Conservation (phyloP, 2,329 filamentous ascomycete genomes). For the Penicillium janthinellum region DNA sequence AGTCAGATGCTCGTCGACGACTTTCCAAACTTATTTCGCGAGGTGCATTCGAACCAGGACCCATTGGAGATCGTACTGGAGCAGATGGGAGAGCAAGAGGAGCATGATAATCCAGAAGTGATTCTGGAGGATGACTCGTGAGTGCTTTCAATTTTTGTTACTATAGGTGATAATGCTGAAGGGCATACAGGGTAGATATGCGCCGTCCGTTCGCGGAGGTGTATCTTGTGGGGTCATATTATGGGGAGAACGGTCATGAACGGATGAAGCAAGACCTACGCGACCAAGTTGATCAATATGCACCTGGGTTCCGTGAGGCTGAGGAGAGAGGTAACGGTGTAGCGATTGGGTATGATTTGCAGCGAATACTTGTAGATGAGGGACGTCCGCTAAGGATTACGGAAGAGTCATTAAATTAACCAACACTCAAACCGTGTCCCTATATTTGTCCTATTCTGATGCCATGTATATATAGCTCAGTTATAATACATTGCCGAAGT, state of each 20-base stretch:
- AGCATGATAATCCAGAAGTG: not conserved
- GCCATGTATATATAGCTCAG: too few species aligned
- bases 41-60: not conserved
- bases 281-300: too few species aligned
- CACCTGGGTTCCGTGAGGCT: too few species aligned
- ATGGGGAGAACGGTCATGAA: not conserved
- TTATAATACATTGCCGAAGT: too few species aligned
- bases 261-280: too few species aligned
- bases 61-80: not conserved
- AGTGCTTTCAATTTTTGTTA: not conserved
- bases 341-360: too few species aligned
- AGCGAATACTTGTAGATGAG: too few species aligned
- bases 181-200: not conserved
- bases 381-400: too few species aligned
- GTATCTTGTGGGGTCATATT: not conserved
- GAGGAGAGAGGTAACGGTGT: too few species aligned
- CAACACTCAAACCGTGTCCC: too few species aligned
- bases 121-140: not conserved
- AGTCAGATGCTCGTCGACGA: not conserved
- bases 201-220: not conserved
- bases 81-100: not conserved
- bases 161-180: not conserved
- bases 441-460: too few species aligned
- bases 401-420: too few species aligned
- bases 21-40: not conserved